Base-by-base conservation (phyloP, 2,329 filamentous ascomycete species). In the Microsporum canis region DNA sequence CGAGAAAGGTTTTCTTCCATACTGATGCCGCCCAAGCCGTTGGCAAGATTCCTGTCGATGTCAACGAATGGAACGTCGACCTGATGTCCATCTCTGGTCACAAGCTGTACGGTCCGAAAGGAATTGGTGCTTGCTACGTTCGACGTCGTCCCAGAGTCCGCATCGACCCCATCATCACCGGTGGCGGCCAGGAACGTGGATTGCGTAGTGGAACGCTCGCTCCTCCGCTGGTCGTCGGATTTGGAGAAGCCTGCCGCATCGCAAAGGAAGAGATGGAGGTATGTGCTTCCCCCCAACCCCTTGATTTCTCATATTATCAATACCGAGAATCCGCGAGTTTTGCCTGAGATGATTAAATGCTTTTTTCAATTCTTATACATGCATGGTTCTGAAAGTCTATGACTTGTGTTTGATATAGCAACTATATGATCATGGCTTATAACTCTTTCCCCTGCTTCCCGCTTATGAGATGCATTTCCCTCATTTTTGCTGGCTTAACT, bases 11-110 rank as follows among this genome's bases (percentile, higher is more conserved):
- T 51, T 99, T 96, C 77, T 99, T 99, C 84, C 94, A 99, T 77
- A 95, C 91, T 29, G 94, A 99, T 74, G 94, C 82, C 58, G 94
- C 94, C 0, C 94, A 99, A 78, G 94, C 94, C 14, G 91, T 97
- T n/a, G 94, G 94, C 71, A 99, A 99, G 80, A 96, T 99, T 57
- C 90, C 91, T 0, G 79, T 99, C 56, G 91, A 96, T 69, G 94
- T 99, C 71, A 96, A 97, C 75, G 88, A 89, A 75, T 92, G 96
- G 90, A 95, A 96, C 75, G 87, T 99, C 66, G 94, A 99, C 72
- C 78, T 99, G 71, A 96, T 99, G 92, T 97, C 92, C 34, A 96
- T 99, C 63, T 97, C 94, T 6, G 91, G 89, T 34, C 94, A 99
- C 78, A 99, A 99, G 78, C 95, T 99, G 60, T 99, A 99, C 72